Base-by-base conservation (phyloP, 176 grass and related monocot genomes). In the Juncus effusus region DNA sequence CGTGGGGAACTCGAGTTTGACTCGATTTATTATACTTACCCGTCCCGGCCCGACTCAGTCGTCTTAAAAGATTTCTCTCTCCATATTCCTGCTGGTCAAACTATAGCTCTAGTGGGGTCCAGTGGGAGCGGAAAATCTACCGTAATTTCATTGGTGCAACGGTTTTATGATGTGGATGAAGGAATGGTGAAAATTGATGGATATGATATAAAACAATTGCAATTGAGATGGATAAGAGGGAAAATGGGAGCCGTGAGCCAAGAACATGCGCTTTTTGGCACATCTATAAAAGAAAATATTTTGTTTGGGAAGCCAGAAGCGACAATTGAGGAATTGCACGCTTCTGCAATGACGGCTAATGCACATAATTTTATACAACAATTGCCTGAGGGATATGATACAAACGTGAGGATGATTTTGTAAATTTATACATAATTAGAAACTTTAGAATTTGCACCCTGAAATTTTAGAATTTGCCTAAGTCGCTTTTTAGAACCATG, bases 11-110 rank as follows among this genome's bases (percentile, higher is more conserved):
- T 64, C 9, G 16, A 64, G 13, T 39, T 64, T 8, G 9, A 11
- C 36, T 36, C 36, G 15, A 8, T 64, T 36, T 10, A 64, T 13
- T 64, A 4, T 36, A 3, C 60, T 4, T 64, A 64, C 16, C 16
- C 60, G 16, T n/a, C 60, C 10, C 36, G 60, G 16, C 60, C 16
- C 1, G 60, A 5, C 16, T 12, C 40, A 40, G 36, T 64, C 14
- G 2, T 64, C 60, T 64, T 64, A 12, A 64, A 64, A 64, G 40
- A 40, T 11, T 64, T 64, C 16, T 68, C 64, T 8, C 41, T 68
- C 38, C 15, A 35, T 16, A 16, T 28, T 16, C 38, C 45, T 7
- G 13, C 64, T 44, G 64, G 40, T 8, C 45, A 68, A 44, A 45
- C 64, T 16, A 47, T 44, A 16, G 42, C 9, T 8, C 10, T 52